Evolutionary conservation across 176 grass and related monocot species (phyloP).

Genomic region (Guadua angustifolia): DNA sequence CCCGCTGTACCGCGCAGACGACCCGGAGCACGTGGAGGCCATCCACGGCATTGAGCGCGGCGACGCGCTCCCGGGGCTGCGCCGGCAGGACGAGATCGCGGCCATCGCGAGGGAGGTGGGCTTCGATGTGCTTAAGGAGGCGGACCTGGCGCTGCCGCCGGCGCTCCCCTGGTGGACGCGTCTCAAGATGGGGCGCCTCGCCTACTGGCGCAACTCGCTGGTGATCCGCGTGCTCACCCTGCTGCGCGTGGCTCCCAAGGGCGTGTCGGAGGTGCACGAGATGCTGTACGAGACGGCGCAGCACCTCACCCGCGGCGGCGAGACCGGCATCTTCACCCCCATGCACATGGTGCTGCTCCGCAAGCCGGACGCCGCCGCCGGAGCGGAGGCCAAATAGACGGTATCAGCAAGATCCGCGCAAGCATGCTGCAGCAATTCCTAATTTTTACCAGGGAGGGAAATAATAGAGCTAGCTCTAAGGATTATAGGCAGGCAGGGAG

Average conservation of each 20-base stretch:
- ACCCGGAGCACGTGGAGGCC: slow-evolving; percentile 70
- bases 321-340: slow-evolving; percentile 88
- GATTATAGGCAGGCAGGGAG: neutral
- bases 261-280: slow-evolving; percentile 86
- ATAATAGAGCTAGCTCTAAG: neutral
- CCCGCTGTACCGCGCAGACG: slow-evolving; percentile 64
- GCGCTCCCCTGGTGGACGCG: slow-evolving; percentile 86
- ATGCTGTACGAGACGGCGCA: slow-evolving; percentile 93
- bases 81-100: slow-evolving; percentile 69
- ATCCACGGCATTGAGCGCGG: slow-evolving; percentile 87
- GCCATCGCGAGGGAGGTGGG: slow-evolving; percentile 59
- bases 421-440: neutral
- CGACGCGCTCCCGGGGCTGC: slow-evolving; percentile 78
- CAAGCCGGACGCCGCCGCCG: slow-evolving; percentile 48
- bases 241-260: slow-evolving; percentile 69
- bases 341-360: slow-evolving; percentile 97
- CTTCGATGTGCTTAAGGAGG: slow-evolving; percentile 81
- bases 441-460: neutral
- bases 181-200: slow-evolving; percentile 90
- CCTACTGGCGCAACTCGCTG: slow-evolving; percentile 94
- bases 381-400: slow-evolving; percentile 9
- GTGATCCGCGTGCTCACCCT: slow-evolving; percentile 77
- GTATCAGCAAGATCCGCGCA: neutral
- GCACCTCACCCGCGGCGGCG: slow-evolving; percentile 75
- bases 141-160: slow-evolving; percentile 71